These are phyloP conservation scores for Schrenkiella parvula DNA, from an alignment of 345 rosid species.

Conservation along the genomic window DNA sequence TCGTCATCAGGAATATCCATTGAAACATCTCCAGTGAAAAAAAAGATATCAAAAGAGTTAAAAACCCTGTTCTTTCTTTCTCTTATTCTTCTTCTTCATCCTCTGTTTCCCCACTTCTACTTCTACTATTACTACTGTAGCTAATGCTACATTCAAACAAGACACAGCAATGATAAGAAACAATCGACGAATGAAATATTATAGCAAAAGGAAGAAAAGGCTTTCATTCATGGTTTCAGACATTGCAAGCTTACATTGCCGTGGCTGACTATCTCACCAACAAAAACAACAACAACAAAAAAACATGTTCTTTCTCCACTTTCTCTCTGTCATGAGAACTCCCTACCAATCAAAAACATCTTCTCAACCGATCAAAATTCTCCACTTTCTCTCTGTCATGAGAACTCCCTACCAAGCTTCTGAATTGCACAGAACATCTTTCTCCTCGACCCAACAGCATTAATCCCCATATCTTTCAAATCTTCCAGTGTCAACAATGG, in stretches of 20 bases:
- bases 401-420: slow-evolving; percentile 77
- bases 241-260: slow-evolving; percentile 47
- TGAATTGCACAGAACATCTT: slow-evolving; percentile 77
- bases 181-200: background rate
- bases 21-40: background rate
- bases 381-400: slow-evolving; percentile 33
- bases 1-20: background rate
- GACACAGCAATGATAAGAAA: slow-evolving; percentile 1
- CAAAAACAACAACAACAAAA: slow-evolving; percentile 5
- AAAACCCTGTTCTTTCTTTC: background rate
- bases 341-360: slow-evolving; percentile 61
- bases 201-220: slow-evolving; percentile 22
- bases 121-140: slow-evolving; percentile 26
- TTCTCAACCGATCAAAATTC: slow-evolving; percentile 10
- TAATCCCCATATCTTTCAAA: slow-evolving; percentile 90
- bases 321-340: slow-evolving; percentile 51
- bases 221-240: slow-evolving; percentile 34
- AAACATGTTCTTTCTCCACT: background rate
- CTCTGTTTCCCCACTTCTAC: slow-evolving; percentile 13
- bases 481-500: slow-evolving; percentile 86
- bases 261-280: slow-evolving; percentile 36
- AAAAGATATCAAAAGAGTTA: slow-evolving; percentile 11
- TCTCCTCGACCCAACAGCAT: slow-evolving; percentile 82
- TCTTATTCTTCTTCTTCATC: background rate
- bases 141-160: slow-evolving; percentile 16